Conservation (phyloP, 495 filamentous ascomycete species). For the Penicillium taxi region DNA sequence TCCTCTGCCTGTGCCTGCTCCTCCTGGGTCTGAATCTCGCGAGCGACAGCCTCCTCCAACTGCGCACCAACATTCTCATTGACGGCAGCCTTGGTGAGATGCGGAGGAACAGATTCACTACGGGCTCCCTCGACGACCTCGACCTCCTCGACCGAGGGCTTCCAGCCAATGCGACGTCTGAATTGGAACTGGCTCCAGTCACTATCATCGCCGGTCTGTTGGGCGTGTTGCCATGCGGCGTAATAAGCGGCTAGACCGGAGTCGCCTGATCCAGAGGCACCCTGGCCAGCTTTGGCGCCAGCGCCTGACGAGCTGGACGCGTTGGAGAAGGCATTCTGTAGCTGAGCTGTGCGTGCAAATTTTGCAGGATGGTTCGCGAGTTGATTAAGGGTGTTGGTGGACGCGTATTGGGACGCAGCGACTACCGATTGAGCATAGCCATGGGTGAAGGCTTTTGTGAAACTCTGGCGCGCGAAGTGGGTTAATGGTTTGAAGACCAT, state of each 20-base stretch:
- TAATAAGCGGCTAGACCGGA: slow-evolving; percentile 76
- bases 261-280: slow-evolving; percentile 37
- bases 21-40: slow-evolving; percentile 49
- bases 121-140: slow-evolving; percentile 39
- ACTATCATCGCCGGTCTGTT: slow-evolving; percentile 60
- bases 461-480: slow-evolving; percentile 93
- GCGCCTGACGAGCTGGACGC: slow-evolving; percentile 38
- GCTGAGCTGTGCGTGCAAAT: slow-evolving; percentile 57
- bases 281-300: slow-evolving; percentile 40
- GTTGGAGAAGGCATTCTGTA: slow-evolving; percentile 68
- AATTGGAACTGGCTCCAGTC: slow-evolving; percentile 92
- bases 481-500: slow-evolving; percentile 77
- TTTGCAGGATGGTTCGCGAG: slow-evolving; percentile 45
- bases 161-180: slow-evolving; percentile 78
- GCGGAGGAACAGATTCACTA: slow-evolving; percentile 25
- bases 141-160: slow-evolving; percentile 48
- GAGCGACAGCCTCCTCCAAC: slow-evolving; percentile 57
- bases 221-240: slow-evolving; percentile 73
- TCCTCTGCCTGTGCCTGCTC: slow-evolving; percentile 40
- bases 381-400: slow-evolving; percentile 52
- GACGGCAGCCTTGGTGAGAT: slow-evolving; percentile 52
- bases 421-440: slow-evolving; percentile 97
- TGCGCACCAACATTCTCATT: slow-evolving; percentile 49
- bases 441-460: slow-evolving; percentile 91
- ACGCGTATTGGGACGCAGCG: slow-evolving; percentile 85